Conservation (phyloP, 768 basidiomycete genomes). For the Pleurotus platypus region DNA sequence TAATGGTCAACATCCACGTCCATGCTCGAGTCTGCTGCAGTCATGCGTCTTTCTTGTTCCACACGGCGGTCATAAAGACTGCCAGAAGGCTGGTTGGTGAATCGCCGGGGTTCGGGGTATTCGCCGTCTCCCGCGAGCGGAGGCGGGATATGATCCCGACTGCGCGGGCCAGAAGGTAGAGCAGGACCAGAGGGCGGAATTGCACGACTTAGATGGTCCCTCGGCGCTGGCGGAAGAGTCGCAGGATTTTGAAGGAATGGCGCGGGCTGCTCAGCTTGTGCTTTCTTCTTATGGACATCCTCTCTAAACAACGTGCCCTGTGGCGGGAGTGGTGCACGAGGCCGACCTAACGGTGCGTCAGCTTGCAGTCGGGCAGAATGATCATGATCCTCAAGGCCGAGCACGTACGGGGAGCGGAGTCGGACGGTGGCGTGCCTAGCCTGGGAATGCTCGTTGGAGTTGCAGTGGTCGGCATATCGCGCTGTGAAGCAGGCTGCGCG, state of each 20-base stretch:
- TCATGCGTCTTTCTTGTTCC: neutral
- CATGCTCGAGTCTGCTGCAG: conserved; percentile 17
- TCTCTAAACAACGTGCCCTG: conserved; percentile 37
- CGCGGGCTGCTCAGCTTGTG: neutral
- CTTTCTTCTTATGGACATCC: conserved; percentile 11
- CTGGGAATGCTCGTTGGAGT: conserved; percentile 2
- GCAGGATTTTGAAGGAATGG: neutral
- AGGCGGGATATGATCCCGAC: neutral
- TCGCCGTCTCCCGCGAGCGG: neutral
- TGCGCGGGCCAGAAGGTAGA: conserved; percentile 1
- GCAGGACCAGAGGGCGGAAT: neutral
- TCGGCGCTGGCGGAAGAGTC: conserved; percentile 1
- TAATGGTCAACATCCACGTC: conserved; percentile 20
- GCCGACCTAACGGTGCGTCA: conserved; percentile 21
- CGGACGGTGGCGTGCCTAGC: conserved; percentile 5
- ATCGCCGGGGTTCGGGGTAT: neutral
- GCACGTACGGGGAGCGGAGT: conserved; percentile 11
- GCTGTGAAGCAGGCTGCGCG: conserved; percentile 1
- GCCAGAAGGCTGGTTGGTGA: conserved; percentile 10
- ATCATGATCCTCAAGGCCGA: conserved; percentile 13
- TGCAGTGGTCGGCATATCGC: neutral
- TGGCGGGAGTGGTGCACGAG: conserved; percentile 40
- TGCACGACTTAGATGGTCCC: neutral
- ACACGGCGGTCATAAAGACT: conserved; percentile 7
- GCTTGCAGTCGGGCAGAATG: conserved; percentile 8